Percentiles rank a stretch among this genome's conserved stretches.
phyloP scores from a whole-genome alignment of 208 protist genomes.

The Wallacemonas sp. region DNA sequence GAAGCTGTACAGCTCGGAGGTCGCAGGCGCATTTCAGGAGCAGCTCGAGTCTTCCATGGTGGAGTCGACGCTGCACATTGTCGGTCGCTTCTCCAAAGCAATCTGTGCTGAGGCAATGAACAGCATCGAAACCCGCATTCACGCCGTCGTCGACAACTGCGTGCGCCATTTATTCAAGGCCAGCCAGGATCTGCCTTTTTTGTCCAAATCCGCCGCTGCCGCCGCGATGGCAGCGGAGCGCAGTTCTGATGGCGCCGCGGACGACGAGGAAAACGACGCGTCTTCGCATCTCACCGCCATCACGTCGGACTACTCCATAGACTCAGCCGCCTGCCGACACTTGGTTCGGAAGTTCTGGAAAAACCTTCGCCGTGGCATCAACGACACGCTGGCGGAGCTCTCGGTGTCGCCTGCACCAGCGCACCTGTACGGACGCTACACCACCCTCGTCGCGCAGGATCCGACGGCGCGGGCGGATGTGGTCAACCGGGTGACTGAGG shows the following conservation, averaged over 20 bases:
- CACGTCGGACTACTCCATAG: conserved; percentile 19
- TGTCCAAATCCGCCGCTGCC: conserved; percentile 6
- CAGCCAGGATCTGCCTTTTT: conserved; percentile 54
- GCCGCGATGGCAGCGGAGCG: background rate
- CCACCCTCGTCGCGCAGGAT: conserved; percentile 56
- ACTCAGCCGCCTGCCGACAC: conserved; percentile 55
- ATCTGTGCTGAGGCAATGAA: conserved; percentile 54
- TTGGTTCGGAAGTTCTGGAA: conserved; percentile 67
- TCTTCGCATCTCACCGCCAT: background rate
- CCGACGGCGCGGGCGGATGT: conserved; percentile 44
- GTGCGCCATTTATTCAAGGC: conserved; percentile 50
- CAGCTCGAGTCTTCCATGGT: conserved; percentile 65
- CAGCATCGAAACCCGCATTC: conserved; percentile 45
- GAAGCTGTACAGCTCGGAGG: conserved; percentile 59
- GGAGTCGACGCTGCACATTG: conserved; percentile 41
- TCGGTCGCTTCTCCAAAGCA: conserved; percentile 51
- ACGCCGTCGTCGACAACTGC: conserved; percentile 50
- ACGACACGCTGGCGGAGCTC: conserved; percentile 39
- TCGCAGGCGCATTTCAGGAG: conserved; percentile 34
- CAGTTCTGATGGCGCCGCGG: conserved; percentile 7
- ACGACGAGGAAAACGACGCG: conserved; percentile 8
- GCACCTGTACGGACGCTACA: conserved; percentile 57
- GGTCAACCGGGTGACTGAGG: conserved; percentile 51
- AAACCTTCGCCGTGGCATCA: conserved; percentile 35
- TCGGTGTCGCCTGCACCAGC: conserved; percentile 23